These are phyloP conservation scores for Cystoderma amianthinum DNA, from an alignment of 768 basidiomycete genomes.

Conservation along the genomic window DNA sequence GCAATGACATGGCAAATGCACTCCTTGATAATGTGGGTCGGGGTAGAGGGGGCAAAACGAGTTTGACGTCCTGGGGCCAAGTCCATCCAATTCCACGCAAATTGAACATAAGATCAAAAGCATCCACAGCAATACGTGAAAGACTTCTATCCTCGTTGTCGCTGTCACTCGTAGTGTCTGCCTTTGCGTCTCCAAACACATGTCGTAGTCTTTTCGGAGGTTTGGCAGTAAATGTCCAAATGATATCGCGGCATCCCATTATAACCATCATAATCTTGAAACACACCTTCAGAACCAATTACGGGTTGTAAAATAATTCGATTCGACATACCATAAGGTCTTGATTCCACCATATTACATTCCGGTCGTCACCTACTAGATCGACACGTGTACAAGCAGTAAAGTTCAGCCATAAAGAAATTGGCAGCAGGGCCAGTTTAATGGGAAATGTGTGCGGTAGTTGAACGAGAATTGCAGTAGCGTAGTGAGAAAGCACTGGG, in stretches of 20 bases:
- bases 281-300: background rate
- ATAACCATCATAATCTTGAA: background rate
- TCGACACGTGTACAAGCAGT: background rate
- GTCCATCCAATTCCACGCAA: background rate
- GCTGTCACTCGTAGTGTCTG: too few species aligned
- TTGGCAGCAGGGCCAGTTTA: background rate
- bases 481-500: background rate
- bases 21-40: background rate
- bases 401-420: background rate
- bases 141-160: background rate
- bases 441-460: background rate
- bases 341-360: background rate
- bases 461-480: background rate
- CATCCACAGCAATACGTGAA: background rate
- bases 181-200: background rate
- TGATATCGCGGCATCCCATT: background rate
- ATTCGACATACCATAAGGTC: background rate
- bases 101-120: background rate
- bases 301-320: background rate
- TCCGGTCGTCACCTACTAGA: background rate
- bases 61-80: background rate
- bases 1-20: background rate
- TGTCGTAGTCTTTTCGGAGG: background rate
- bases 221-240: background rate
- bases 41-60: background rate